A percentile compares a stretch with the other conserved stretches of the same genome.
These are phyloP conservation scores for Akanthomyces muscarius DNA, from an alignment of 2,329 filamentous ascomycete genomes.

Conservation along the genomic window DNA sequence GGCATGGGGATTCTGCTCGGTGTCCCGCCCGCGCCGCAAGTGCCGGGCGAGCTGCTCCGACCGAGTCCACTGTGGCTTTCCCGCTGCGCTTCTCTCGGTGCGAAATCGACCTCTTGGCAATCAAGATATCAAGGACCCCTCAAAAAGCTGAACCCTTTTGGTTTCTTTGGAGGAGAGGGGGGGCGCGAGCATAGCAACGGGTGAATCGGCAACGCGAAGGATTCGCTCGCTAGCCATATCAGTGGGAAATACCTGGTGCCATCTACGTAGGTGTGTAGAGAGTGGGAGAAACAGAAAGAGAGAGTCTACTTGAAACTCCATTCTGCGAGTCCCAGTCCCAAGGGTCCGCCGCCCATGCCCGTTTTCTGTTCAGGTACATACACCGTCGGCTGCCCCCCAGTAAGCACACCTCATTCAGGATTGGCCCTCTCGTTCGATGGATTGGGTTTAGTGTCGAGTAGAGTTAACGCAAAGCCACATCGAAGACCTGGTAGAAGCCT, in stretches of 20 bases:
- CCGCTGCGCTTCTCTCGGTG: background rate
- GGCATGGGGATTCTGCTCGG: background rate
- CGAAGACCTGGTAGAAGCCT: background rate
- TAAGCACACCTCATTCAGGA: conserved; percentile 4
- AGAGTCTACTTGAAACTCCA: background rate
- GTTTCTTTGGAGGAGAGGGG: background rate
- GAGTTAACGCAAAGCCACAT: background rate
- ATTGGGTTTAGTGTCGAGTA: background rate
- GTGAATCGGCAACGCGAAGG: conserved; percentile 12
- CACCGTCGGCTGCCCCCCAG: background rate
- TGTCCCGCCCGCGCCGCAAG: background rate
- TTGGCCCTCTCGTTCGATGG: conserved; percentile 7
- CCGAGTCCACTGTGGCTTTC: conserved; percentile 5
- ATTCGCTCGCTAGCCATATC: background rate
- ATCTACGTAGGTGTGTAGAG: background rate
- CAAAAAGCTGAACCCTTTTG: background rate
- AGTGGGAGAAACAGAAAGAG: background rate
- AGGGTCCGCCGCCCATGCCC: background rate
- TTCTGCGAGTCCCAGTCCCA: conserved; percentile 11
- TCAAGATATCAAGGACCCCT: background rate
- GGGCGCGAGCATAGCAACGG: conserved; percentile 7
- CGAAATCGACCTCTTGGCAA: background rate
- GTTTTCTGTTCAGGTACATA: background rate
- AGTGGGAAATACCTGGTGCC: background rate
- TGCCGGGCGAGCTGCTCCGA: conserved; percentile 2